Conservation (phyloP, 2,329 filamentous ascomycete species). For the Colletotrichum lindemuthianum region DNA sequence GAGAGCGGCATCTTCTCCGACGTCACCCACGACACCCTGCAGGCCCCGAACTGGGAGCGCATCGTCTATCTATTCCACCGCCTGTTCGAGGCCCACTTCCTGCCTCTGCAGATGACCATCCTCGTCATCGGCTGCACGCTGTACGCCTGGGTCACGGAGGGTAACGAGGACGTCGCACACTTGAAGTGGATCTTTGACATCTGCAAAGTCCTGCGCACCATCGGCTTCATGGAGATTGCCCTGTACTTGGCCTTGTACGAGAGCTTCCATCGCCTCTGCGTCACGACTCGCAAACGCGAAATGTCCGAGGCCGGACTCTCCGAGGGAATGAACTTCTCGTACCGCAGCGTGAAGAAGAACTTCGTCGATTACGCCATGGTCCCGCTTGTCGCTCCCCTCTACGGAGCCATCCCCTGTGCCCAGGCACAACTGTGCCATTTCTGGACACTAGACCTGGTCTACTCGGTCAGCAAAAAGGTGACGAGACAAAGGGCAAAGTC, state of each 20-base stretch:
- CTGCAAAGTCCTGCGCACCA: conserved; percentile 68
- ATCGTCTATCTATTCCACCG: conserved; percentile 70
- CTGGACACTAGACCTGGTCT: conserved; percentile 75
- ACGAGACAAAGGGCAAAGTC: conserved; percentile 61
- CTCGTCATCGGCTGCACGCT: conserved; percentile 70
- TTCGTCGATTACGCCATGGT: conserved; percentile 72
- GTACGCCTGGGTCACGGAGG: conserved; percentile 65
- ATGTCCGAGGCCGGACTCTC: conserved; percentile 73
- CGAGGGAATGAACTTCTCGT: conserved; percentile 73
- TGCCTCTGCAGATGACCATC: conserved; percentile 74
- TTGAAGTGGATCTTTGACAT: conserved; percentile 69
- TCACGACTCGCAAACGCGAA: conserved; percentile 69
- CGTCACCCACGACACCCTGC: conserved; percentile 61
- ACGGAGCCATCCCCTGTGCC: conserved; percentile 73
- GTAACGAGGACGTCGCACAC: conserved; percentile 60
- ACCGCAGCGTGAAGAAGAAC: conserved; percentile 65
- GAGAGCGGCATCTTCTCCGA: conserved; percentile 67
- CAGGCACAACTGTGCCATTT: conserved; percentile 77
- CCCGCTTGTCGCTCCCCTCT: conserved; percentile 74
- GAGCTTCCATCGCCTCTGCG: conserved; percentile 70
- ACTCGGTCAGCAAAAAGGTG: conserved; percentile 78
- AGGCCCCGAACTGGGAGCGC: conserved; percentile 64
- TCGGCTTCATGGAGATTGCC: conserved; percentile 71
- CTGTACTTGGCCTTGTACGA: conserved; percentile 75
- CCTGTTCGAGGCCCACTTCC: conserved; percentile 79